Evolutionary conservation across 306 rosid genomes (phyloP), one percentile per base, ranked within the genome.

Genomic region (Canavalia gladiata): DNA sequence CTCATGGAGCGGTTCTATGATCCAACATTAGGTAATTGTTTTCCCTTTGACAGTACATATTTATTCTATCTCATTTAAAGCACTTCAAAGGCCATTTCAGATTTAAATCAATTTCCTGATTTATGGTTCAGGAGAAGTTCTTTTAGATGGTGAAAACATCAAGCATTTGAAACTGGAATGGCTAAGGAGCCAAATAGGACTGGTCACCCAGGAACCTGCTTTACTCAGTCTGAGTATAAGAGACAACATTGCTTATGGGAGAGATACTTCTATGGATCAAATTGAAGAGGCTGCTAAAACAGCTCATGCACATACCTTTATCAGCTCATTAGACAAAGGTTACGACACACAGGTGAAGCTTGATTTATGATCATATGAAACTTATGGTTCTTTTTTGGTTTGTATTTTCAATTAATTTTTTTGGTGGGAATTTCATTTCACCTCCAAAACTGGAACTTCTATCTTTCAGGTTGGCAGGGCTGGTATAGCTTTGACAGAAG

Each of bases 271-370:
- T 25, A 70, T 75, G 42, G 99, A 96, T 89, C 99, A 90, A 94
- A 93, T 96, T 86, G 98, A 90, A 90, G 99, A 96, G 92, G 99
- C 99, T 84, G 99, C 98, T 82, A 96, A 96, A 86, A 93, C 90
- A 90, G 99, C 98, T 33, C 99, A 91, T 75, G 99, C 97, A 39
- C 99, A 96, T 87, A 92, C 99, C 47, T 96, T 96, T 85, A 96
- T 96, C 86, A 93, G 97, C 88, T 92, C 97, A 13, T 85, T 96
- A 67, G 94, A 84, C 89, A 90, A 86, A 84, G 93, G 91, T 76
- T 96, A 96, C 5, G 91, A 92, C 64, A 96, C 99, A 68, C 99
- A 92, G 99, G 99, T 95, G 77, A 90, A 69, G 68, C 72, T 76
- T 81, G 78, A 62, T 73, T 69, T 54, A 60, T 76, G 65, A 77